Evolutionary conservation across 2,329 filamentous ascomycete genomes (phyloP).

Genomic region (Ophiocordyceps camponoti-saundersi): DNA sequence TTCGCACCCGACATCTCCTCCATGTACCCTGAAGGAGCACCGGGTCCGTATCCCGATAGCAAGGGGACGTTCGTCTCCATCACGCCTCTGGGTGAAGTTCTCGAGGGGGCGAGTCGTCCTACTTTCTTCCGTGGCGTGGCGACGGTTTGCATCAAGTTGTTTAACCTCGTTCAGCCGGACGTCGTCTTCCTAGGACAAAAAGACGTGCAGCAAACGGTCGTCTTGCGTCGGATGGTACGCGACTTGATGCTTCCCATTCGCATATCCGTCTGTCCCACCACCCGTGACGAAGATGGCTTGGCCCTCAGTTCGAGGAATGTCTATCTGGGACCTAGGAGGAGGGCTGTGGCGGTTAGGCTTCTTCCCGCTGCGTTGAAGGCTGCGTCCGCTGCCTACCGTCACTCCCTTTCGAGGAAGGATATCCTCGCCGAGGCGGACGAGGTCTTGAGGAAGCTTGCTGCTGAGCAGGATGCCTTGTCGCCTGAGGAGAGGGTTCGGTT

Average conservation of each 20-base stretch:
- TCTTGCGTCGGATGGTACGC: conserved; percentile 71
- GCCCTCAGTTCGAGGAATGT: conserved; percentile 89
- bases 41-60: conserved; percentile 52
- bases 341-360: conserved; percentile 42
- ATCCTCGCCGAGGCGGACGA: conserved; percentile 57
- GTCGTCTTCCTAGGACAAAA: conserved; percentile 90
- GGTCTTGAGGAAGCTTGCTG: conserved; percentile 35
- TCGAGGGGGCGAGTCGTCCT: conserved; percentile 74
- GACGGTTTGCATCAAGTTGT: conserved; percentile 78
- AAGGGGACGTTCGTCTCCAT: conserved; percentile 83
- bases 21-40: conserved; percentile 79
- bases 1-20: conserved; percentile 70
- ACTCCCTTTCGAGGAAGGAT: conserved; percentile 12
- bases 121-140: conserved; percentile 96
- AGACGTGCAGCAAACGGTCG: conserved; percentile 88
- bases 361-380: neutral
- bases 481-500: conserved; percentile 49
- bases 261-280: conserved; percentile 58
- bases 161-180: conserved; percentile 39
- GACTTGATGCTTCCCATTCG: conserved; percentile 71
- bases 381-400: neutral
- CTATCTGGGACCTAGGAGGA: conserved; percentile 64
- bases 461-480: conserved; percentile 43
- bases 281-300: conserved; percentile 63
- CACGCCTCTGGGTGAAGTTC: conserved; percentile 61